Evolutionary conservation across 495 filamentous ascomycete genomes (phyloP).

Genomic region (Daldinia childiae): DNA sequence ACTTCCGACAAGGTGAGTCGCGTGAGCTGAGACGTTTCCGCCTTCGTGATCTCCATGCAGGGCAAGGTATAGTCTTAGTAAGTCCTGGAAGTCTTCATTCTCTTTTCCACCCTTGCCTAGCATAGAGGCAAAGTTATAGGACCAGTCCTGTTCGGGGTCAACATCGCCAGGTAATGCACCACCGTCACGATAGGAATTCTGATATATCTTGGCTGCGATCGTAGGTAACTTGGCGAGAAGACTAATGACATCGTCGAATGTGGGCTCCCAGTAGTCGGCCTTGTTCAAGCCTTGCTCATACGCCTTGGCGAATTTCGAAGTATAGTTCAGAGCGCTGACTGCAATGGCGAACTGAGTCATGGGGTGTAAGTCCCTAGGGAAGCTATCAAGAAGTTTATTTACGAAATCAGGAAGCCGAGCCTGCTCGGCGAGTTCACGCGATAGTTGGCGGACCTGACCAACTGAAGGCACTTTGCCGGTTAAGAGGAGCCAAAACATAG

Average conservation of each 20-base stretch:
- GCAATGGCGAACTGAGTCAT: constrained; percentile 98
- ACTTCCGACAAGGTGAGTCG: constrained; percentile 97
- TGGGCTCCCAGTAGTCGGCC: constrained; percentile 98
- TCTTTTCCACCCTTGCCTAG: constrained; percentile 87
- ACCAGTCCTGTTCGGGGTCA: constrained; percentile 90
- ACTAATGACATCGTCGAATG: constrained; percentile 94
- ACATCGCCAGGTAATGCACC: constrained; percentile 79
- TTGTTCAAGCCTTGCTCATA: constrained; percentile 92
- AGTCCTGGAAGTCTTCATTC: constrained; percentile 93
- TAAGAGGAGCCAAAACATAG: constrained; percentile 99
- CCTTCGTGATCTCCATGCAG: constrained; percentile 98
- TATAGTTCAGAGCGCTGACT: constrained; percentile 91
- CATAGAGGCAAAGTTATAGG: constrained; percentile 97
- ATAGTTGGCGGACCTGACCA: constrained; percentile 80
- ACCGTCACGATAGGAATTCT: constrained; percentile 81
- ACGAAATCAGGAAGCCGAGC: constrained; percentile 85
- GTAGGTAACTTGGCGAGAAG: constrained; percentile 96
- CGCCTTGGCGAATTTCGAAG: constrained; percentile 88
- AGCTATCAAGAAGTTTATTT: constrained; percentile 85
- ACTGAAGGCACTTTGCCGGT: constrained; percentile 91
- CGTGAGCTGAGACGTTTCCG: constrained; percentile 95
- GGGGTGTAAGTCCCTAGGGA: constrained; percentile 88
- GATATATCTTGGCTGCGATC: constrained; percentile 97
- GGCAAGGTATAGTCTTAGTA: constrained; percentile 91
- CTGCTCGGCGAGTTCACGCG: constrained; percentile 86